Conservation (phyloP, 1,139 yeast species). For the Scheffersomyces lignicola region DNA sequence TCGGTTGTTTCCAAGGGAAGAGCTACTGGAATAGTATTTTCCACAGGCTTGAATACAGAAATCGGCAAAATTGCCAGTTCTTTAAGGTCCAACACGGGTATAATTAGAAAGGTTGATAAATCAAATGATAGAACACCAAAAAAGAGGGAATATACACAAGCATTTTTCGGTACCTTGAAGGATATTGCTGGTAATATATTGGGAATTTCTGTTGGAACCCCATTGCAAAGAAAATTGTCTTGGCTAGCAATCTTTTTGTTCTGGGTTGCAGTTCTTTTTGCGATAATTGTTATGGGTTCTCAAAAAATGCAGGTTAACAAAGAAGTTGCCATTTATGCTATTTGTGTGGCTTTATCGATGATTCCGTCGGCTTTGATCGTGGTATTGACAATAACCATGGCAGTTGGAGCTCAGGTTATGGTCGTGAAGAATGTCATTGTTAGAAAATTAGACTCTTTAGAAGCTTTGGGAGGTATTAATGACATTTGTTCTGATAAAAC, state of each 20-base stretch:
- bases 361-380: constrained; percentile 59
- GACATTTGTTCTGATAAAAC: constrained; percentile 57
- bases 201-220: constrained; percentile 42
- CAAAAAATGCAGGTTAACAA: constrained; percentile 37
- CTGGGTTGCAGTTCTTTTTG: constrained; percentile 38
- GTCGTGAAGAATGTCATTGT: constrained; percentile 45
- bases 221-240: constrained; percentile 46
- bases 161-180: constrained; percentile 36
- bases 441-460: constrained; percentile 45
- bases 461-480: constrained; percentile 52
- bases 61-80: constrained; percentile 50
- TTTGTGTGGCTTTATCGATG: constrained; percentile 50
- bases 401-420: constrained; percentile 52
- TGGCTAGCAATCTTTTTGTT: constrained; percentile 44
- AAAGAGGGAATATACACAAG: constrained; percentile 45
- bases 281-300: constrained; percentile 40
- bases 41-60: constrained; percentile 49
- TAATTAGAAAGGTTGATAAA: constrained; percentile 23
- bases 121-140: constrained; percentile 20
- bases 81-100: constrained; percentile 15
- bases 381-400: constrained; percentile 52
- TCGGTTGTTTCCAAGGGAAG: constrained; percentile 49
- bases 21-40: constrained; percentile 46
- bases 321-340: constrained; percentile 43
- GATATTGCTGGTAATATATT: constrained; percentile 29